Base-by-base conservation (phyloP, 1,139 yeast genomes). In the Geotrichum carabidarum region DNA sequence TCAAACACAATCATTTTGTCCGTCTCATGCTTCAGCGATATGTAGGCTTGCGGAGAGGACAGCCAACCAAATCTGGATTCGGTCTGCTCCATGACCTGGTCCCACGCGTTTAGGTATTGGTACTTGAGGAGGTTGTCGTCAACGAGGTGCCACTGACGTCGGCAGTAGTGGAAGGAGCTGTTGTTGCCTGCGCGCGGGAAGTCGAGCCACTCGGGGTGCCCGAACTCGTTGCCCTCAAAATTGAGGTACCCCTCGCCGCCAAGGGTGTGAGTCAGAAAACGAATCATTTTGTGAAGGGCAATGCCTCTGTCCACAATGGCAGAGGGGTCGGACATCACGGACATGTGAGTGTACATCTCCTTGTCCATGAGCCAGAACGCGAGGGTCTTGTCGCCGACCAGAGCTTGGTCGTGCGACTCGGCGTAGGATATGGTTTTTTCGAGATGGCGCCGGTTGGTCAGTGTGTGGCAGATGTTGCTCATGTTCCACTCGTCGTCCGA, bases 301-400 rank as follows among this genome's bases (percentile, higher is more conserved):
- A 93, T 72, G 32, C 98, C 99, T 58, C 99, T 80, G 65, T 90
- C 96, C 60, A 93, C 78, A 12, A 85, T 79, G 1, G 86, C 85
- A 1, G 95, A 85, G 53, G 84, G 74, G 50, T 83, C 87, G 1
- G 89, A 74, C 51, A 91, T 68, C 1, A 76, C 76, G n/a, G 95
- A 85, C 99, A 93, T 93, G 71, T 91, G 83, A 44, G 98, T 91
- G 71, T 93, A 93, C 99, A 93, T 90, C 63, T 91, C 96, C 60
- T 93, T 90, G 72, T 93, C 99, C 98, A 93, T 93, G 58, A 93
- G 77, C 99, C 99, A 93, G 68, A 93, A 93, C 0, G 98, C 98
- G 59, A 93, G 73, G 0, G 97, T 89, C 71, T 93, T 93, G 69
- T 93, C 99, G 47, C 99, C 99, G 17, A 93, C 99, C 54, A 93